phyloP scores from a whole-genome alignment of 768 basidiomycete species.

The Leccinum boreale region DNA sequence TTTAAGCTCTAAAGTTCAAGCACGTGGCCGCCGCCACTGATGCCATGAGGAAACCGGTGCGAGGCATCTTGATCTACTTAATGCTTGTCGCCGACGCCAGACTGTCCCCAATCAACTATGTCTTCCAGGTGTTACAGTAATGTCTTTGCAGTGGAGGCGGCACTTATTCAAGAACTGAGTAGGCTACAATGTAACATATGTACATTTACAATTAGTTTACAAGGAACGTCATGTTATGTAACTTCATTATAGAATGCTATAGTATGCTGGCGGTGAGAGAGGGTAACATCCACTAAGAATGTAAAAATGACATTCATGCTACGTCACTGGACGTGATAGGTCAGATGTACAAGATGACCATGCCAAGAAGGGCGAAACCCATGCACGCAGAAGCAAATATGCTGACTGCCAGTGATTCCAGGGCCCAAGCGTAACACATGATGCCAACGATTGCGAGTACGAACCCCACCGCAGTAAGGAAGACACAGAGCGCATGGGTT shows the following conservation, averaged over 20 bases:
- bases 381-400: conserved; percentile 43
- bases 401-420: conserved; percentile 43
- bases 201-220: background rate
- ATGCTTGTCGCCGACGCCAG: background rate
- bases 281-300: background rate
- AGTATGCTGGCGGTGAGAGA: background rate
- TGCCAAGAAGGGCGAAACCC: conserved; percentile 30
- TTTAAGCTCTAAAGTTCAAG: too few relatives aligned
- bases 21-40: too few relatives aligned
- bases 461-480: conserved; percentile 47
- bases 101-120: background rate
- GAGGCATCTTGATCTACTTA: too few relatives aligned
- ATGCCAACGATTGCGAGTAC: conserved; percentile 49
- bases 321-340: background rate
- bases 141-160: background rate
- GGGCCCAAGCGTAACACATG: conserved; percentile 49
- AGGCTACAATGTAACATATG: background rate
- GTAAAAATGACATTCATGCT: background rate
- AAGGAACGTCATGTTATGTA: background rate
- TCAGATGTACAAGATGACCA: conserved; percentile 5
- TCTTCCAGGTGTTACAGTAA: background rate
- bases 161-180: background rate
- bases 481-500: conserved; percentile 48
- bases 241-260: background rate
- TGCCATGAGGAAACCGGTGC: too few relatives aligned